These are phyloP conservation scores for Helianthus annuus DNA, from an alignment of 129 eudicot species.

Conservation along the genomic window HanXRQr2.0-SUNRISE NC_035444.2:82102965-82103464, in stretches of 20 bases:
- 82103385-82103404: too few relatives aligned
- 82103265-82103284: background rate
- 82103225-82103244: conserved; percentile 31
- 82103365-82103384: too few relatives aligned
- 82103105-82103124: conserved; percentile 58
- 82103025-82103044: background rate
- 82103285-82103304: background rate
- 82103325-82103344: too few relatives aligned
- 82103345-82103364: too few relatives aligned
- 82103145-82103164: conserved; percentile 51
- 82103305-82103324: background rate
- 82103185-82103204: conserved; percentile 24
- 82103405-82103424: too few relatives aligned
- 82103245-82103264: conserved; percentile 1
- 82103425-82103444: too few relatives aligned
- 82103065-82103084: conserved; percentile 19
- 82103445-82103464: too few relatives aligned
- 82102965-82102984: background rate
- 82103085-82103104: conserved; percentile 37
- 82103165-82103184: conserved; percentile 22
- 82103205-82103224: conserved; percentile 23
- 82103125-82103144: conserved; percentile 53
- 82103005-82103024: background rate
- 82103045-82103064: conserved; percentile 6
- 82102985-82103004: background rate